Evolutionary conservation across 495 filamentous ascomycete species (phyloP).

Genomic region (Hypoxylon cercidicola): DNA sequence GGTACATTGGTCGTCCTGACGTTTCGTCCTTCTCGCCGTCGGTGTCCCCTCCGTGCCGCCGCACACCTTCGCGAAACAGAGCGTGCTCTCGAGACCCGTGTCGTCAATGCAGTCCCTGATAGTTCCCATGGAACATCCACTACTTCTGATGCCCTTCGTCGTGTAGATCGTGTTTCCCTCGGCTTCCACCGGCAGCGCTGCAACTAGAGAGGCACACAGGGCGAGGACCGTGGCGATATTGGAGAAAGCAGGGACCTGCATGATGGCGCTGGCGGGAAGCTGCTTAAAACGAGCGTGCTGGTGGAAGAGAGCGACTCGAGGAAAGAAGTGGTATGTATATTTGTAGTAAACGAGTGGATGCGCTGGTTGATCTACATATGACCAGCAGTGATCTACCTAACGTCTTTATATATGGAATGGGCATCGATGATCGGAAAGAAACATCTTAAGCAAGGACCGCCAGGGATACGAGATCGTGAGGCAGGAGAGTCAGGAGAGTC

Average conservation of each 20-base stretch:
- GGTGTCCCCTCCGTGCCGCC: conserved; percentile 1
- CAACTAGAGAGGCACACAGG: conserved; percentile 20
- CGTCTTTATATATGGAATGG: conserved; percentile 23
- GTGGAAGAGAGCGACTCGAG: conserved; percentile 21
- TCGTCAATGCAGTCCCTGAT: conserved; percentile 35
- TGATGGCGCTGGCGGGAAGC: conserved; percentile 5
- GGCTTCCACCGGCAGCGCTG: conserved; percentile 19
- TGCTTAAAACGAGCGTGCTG: conserved; percentile 23
- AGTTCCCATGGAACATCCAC: conserved; percentile 21
- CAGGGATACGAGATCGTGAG: conserved; percentile 33
- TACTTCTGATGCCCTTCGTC: conserved; percentile 3
- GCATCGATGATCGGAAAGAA: conserved; percentile 17
- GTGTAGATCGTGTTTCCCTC: conserved; percentile 8
- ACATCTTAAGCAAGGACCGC: conserved; percentile 5
- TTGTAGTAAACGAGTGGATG: conserved; percentile 33
- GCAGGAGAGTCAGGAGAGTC: conserved; percentile 38
- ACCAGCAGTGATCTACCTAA: conserved; percentile 29
- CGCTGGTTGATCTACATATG: conserved; percentile 31
- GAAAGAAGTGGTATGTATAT: conserved; percentile 17
- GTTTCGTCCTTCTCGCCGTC: conserved; percentile 15
- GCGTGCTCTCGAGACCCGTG: conserved; percentile 36
- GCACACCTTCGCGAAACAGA: conserved; percentile 40
- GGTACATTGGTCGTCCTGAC: conserved; percentile 37
- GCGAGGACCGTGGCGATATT: conserved; percentile 20
- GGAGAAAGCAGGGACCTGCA: conserved; percentile 29